Evolutionary conservation across 768 basidiomycete genomes (phyloP), one percentile per base, ranked within the genome.

Genomic region (Pleurotus tuoliensis): DNA sequence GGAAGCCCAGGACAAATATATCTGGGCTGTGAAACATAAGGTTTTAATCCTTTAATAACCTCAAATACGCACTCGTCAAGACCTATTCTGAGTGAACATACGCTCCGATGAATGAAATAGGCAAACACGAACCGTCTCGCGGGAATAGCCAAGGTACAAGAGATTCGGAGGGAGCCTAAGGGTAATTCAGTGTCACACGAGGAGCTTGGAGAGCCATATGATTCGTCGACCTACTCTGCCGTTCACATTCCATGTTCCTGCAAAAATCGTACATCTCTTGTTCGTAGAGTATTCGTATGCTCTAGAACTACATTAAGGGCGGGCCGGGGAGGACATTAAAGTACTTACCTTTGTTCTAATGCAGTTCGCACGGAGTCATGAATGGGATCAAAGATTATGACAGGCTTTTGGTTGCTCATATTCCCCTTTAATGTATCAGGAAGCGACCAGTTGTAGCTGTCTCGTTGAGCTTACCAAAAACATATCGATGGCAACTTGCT

Each of bases 201-300:
- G 8, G 8, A 11, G 30, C 11, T 11, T 25, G 24, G 24, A 25
- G 24, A 25, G 24, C 11, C 9, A 9, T 34, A 34, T 34, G 9
- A 34, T 34, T 34, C 25, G 51, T 47, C 41, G 7, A 68, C 79
- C 59, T 65, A 94, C 94, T 71, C 83, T 78, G 47, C 94, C 97
- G 64, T 96, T 97, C 58, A 99, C 71, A 71, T 99, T 98, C 93
- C 94, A 99, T 2, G 95, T 97, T 2, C 97, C 96, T 34, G 82
- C 78, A 64, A 95, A 95, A 39, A 98, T 78, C 2, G 79, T 82
- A 56, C 87, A 84, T n/a, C 78, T 69, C 56, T 81, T 84, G 5
- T 82, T 81, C 1, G 86, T 82, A 0, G 95, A 95, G 71, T 95
- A 99, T 67, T 99, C 97, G 3, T 79, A 66, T 39, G 88, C 63